These are phyloP conservation scores for Calocera viscosa DNA, from an alignment of 768 basidiomycete species.

Conservation along the genomic window DNA sequence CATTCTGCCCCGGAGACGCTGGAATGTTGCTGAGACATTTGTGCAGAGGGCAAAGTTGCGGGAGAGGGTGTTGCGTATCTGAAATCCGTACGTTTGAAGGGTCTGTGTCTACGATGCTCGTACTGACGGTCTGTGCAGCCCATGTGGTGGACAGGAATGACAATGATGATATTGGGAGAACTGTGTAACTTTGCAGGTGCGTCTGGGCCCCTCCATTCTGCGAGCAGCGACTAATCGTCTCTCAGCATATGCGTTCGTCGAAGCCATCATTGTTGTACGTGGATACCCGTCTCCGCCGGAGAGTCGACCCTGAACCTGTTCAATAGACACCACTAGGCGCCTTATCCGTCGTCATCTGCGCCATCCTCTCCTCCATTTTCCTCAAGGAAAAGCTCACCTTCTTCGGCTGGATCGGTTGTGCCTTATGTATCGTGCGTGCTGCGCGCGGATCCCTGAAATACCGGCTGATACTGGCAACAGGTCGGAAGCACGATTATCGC, in stretches of 20 bases:
- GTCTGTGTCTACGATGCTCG: not conserved
- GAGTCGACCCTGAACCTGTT: not conserved
- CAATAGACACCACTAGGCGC: slow-evolving; percentile 83
- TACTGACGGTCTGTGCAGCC: slow-evolving; percentile 31
- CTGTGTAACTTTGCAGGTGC: slow-evolving; percentile 39
- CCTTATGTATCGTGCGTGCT: slow-evolving; percentile 67
- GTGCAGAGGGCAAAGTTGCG: slow-evolving; percentile 32
- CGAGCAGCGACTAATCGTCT: slow-evolving; percentile 3
- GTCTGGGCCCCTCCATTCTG: slow-evolving; percentile 14
- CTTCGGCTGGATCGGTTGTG: slow-evolving; percentile 95
- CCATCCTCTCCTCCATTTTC: slow-evolving; percentile 83
- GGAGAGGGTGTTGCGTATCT: slow-evolving; percentile 90
- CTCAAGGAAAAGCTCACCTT: slow-evolving; percentile 86
- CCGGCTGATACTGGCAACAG: slow-evolving; percentile 27
- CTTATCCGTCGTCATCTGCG: slow-evolving; percentile 89
- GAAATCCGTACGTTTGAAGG: slow-evolving; percentile 56
- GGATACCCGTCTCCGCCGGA: slow-evolving; percentile 21
- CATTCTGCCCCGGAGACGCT: not conserved
- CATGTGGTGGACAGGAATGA: slow-evolving; percentile 95
- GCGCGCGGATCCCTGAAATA: not conserved
- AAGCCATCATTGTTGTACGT: slow-evolving; percentile 76
- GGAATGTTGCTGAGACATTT: slow-evolving; percentile 13
- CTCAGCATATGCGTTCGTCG: slow-evolving; percentile 74
- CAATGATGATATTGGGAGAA: slow-evolving; percentile 82
- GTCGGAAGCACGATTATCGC: slow-evolving; percentile 82